Conservation (phyloP, 2,329 filamentous ascomycete species). For the Calonectria leucothoes region DNA sequence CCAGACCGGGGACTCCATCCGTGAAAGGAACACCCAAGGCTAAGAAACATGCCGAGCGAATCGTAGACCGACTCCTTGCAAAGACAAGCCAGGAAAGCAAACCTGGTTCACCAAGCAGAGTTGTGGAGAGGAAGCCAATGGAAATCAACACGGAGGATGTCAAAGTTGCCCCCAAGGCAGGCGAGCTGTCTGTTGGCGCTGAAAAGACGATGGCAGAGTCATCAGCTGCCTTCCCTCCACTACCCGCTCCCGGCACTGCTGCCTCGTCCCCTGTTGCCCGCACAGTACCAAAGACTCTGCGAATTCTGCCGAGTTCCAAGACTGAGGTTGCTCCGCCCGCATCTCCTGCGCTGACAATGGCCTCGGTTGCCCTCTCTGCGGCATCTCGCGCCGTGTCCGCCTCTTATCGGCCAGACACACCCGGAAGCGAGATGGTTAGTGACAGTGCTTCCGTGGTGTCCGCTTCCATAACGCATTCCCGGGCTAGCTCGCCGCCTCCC, state of each 20-base stretch:
- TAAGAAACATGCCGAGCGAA: constrained; percentile 48
- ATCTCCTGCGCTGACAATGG: constrained; percentile 45
- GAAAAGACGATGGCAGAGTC: constrained; percentile 48
- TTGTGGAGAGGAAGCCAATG: constrained; percentile 46
- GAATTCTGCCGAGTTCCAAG: constrained; percentile 76
- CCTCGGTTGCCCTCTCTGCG: constrained; percentile 45
- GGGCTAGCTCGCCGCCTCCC: constrained; percentile 78
- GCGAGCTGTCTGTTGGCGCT: constrained; percentile 40
- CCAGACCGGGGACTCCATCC: constrained; percentile 49
- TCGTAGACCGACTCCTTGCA: constrained; percentile 38
- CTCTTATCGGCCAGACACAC: constrained; percentile 73
- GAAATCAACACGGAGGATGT: constrained; percentile 62
- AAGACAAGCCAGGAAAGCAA: constrained; percentile 31
- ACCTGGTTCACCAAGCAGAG: constrained; percentile 17
- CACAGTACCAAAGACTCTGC: constrained; percentile 71
- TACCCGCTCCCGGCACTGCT: constrained; percentile 59
- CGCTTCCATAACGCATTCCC: constrained; percentile 73
- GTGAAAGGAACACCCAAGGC: constrained; percentile 49
- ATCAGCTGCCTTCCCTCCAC: constrained; percentile 60
- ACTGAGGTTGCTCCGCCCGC: constrained; percentile 62
- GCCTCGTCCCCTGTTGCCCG: constrained; percentile 63
- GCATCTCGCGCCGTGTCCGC: constrained; percentile 45
- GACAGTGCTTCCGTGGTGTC: constrained; percentile 82
- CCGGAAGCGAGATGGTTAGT: constrained; percentile 79
- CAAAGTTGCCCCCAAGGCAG: constrained; percentile 48